A percentile compares a stretch with the other conserved stretches of the same genome.
These are phyloP conservation scores for Fusarium euwallaceae DNA, from an alignment of 2,329 filamentous ascomycete genomes.

Conservation along the genomic window DNA sequence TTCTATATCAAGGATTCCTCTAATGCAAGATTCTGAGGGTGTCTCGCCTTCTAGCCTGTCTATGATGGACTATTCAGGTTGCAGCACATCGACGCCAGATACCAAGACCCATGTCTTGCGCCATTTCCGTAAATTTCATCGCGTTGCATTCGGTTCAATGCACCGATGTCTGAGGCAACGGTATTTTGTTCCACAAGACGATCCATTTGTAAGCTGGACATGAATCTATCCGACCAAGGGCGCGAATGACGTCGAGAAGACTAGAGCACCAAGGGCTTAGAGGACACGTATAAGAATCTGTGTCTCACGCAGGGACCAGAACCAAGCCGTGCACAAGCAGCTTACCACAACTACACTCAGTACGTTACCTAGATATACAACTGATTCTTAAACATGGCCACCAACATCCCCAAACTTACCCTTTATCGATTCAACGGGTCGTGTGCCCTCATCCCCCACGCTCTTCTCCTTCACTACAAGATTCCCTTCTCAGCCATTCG, in stretches of 20 bases:
- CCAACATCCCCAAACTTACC: conserved; percentile 39
- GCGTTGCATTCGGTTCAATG: neutral
- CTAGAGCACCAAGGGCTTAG: neutral
- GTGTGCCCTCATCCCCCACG: conserved; percentile 48
- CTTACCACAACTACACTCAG: neutral
- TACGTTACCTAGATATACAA: no score
- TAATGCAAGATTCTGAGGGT: neutral
- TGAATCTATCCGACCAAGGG: neutral
- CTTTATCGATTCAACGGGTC: conserved; percentile 49
- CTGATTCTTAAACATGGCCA: accelerated
- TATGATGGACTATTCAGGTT: no score
- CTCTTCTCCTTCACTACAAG: conserved; percentile 48
- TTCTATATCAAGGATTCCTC: neutral
- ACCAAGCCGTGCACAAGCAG: neutral
- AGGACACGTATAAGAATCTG: neutral
- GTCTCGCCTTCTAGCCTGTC: no score
- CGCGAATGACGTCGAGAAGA: neutral
- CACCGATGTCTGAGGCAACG: neutral
- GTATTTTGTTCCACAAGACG: neutral
- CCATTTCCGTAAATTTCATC: neutral
- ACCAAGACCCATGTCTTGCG: neutral
- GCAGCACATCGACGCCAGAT: neutral
- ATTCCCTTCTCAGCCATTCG: conserved; percentile 43
- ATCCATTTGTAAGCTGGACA: neutral
- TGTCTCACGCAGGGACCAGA: neutral